Percentiles rank a stretch among this genome's conserved stretches.
Evolutionary conservation across 192 early-diverging fungal genomes (phyloP).

Genomic region (Coemansia sp.): DNA sequence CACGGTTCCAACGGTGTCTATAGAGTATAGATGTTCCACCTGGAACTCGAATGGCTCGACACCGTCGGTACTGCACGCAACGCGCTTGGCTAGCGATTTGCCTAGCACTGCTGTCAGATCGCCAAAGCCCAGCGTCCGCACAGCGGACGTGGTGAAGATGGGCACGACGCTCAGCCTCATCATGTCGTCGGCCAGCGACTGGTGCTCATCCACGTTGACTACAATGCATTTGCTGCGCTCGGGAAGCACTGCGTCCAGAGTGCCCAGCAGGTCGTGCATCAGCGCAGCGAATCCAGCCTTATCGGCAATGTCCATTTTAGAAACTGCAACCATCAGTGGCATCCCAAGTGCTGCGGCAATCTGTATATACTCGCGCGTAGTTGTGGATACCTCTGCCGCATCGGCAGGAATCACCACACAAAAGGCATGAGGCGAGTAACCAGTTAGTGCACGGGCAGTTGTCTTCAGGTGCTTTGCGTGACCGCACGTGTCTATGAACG

Average conservation of each 20-base stretch:
- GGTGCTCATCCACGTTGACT: constrained; percentile 12
- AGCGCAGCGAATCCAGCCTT: constrained; percentile 57
- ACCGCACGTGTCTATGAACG: constrained; percentile 87
- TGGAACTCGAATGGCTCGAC: constrained; percentile 63
- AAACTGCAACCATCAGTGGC: constrained; percentile 81
- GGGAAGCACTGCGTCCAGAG: constrained; percentile 42
- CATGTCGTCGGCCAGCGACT: constrained; percentile 40
- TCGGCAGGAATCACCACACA: constrained; percentile 79
- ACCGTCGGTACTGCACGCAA: not conserved
- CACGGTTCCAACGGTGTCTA: constrained; percentile 63
- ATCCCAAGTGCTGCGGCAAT: constrained; percentile 77
- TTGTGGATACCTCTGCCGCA: constrained; percentile 60
- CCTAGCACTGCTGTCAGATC: constrained; percentile 67
- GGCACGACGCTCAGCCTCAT: constrained; percentile 66
- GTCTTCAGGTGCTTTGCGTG: constrained; percentile 87
- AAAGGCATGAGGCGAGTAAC: constrained; percentile 83
- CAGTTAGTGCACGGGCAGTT: constrained; percentile 88
- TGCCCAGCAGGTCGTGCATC: constrained; percentile 53
- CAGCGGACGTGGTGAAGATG: constrained; percentile 81
- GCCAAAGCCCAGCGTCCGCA: constrained; percentile 69
- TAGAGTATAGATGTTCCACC: constrained; percentile 76
- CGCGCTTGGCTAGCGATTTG: not conserved
- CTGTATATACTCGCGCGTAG: constrained; percentile 77
- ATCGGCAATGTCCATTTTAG: constrained; percentile 77
- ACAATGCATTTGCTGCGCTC: constrained; percentile 43